A percentile compares a stretch with the other conserved stretches of the same genome.
phyloP scores from a whole-genome alignment of 2,329 filamentous ascomycete genomes.

The Lomentospora prolificans region DNA sequence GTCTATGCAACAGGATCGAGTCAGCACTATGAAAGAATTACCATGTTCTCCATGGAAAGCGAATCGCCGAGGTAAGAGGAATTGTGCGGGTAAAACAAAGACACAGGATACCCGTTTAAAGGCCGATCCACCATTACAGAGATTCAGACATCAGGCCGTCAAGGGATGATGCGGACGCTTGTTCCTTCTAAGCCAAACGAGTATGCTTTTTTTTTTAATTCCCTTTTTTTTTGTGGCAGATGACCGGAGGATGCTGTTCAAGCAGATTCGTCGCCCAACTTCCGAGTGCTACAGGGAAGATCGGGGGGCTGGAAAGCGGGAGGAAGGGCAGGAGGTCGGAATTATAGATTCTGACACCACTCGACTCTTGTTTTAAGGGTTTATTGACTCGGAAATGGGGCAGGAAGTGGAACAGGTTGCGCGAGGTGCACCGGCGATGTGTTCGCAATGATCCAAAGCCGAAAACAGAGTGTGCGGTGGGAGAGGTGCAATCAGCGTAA shows the following conservation, averaged over 20 bases:
- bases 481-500: background rate
- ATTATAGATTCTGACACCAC: background rate
- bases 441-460: background rate
- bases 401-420: background rate
- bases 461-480: background rate
- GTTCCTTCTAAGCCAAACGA: too few species aligned
- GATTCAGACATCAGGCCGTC: too few species aligned
- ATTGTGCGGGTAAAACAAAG: too few species aligned
- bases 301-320: slow-evolving; percentile 7
- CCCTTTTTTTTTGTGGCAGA: too few species aligned
- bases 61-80: background rate
- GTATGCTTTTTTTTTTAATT: too few species aligned
- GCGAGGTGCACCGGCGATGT: background rate
- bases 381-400: background rate
- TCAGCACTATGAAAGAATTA: background rate
- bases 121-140: too few species aligned
- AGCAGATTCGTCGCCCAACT: slow-evolving; percentile 1
- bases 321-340: slow-evolving; percentile 4
- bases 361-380: background rate
- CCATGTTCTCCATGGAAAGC: background rate
- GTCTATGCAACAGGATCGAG: background rate
- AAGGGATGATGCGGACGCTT: too few species aligned
- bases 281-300: slow-evolving; percentile 6
- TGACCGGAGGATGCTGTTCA: background rate
- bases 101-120: too few species aligned